These are phyloP conservation scores for Marasmius tenuissimus DNA, from an alignment of 1,284 basidiomycete genomes.

Conservation along the genomic window DNA sequence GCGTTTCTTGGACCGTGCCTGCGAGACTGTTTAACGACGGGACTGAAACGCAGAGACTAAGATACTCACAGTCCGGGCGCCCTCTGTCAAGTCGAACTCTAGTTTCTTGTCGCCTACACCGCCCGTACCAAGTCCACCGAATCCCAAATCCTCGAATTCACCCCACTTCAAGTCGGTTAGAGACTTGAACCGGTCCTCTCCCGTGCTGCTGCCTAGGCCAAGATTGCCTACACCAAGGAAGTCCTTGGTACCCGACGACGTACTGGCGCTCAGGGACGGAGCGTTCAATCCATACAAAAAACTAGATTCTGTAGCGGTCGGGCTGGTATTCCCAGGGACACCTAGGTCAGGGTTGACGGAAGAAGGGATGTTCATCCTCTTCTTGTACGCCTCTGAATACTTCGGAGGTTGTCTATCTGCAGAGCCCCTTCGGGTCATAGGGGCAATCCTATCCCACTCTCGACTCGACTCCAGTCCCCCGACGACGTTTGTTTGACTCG, in stretches of 20 bases:
- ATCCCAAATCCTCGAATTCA: constrained; percentile 81
- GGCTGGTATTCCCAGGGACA: no score
- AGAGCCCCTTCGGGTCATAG: neutral
- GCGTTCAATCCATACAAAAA: constrained; percentile 6
- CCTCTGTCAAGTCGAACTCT: constrained; percentile 85
- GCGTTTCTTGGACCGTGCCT: constrained; percentile 74
- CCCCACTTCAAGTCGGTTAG: constrained; percentile 87
- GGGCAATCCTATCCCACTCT: constrained; percentile 67
- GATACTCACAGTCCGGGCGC: constrained; percentile 70
- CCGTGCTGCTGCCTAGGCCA: neutral
- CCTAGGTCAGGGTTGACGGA: constrained; percentile 44
- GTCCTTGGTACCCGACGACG: neutral
- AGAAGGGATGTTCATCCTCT: constrained; percentile 64
- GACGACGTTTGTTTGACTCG: constrained; percentile 13
- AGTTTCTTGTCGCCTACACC: constrained; percentile 55
- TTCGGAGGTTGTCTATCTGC: constrained; percentile 23
- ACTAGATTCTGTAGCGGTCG: constrained; percentile 15
- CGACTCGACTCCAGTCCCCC: constrained; percentile 49
- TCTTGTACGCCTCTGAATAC: constrained; percentile 71
- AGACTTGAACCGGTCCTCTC: constrained; percentile 50
- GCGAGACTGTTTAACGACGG: constrained; percentile 9
- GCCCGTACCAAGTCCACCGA: constrained; percentile 46
- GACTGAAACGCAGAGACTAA: constrained; percentile 2
- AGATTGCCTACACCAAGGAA: neutral
- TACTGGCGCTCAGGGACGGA: neutral